Base-by-base conservation (phyloP, 2,329 filamentous ascomycete species). In the Exserohilum turcica region DNA sequence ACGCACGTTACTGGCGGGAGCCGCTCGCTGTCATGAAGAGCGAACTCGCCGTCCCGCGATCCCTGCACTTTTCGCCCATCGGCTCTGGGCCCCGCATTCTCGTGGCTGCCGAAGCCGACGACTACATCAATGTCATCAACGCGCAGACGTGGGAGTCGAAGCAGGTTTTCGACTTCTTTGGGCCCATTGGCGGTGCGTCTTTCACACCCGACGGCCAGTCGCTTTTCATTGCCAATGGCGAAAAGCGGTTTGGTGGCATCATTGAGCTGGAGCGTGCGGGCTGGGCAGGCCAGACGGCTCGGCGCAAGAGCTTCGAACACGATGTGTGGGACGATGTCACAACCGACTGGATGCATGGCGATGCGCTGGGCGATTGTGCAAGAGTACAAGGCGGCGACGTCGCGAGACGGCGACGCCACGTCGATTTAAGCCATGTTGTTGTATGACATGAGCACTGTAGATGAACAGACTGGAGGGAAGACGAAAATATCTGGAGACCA, bases 21-120 rank as follows among this genome's bases (percentile, higher is more conserved):
- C 80, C 80, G 7, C 75, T 80, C 4, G 77, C 78, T 15, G 82
- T 82, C 9, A 77, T 92, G 19, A 78, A 81, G 36, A 84, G 84
- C 19, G 83, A 88, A 64, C 85, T 91, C 80, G 85, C 88, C 2
- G 85, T 87, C 16, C 86, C 86, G 0, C 83, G 90, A 18, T 86
- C 83, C 46, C 74, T 93, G 36, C 83, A 83, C 32, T 93, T 92
- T 74, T 90, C 88, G 1, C 88, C 89, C 0, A 72, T 84, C 2
- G 89, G 89, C 15, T 85, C 85, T 44, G 88, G 88, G 2, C 82
- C 81, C 59, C 81, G 83, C 3, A 80, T 90, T 1, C 79, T 93
- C 10, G 81, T 91, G 9, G 86, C 86, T 2, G 89, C 88, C 2
- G 90, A 93, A 71, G 87, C 90, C 67, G 88, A 89, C 29, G 90